These are phyloP conservation scores for Globisporangium nodosum DNA, from an alignment of 352 stramenopile genomes.

Conservation along the genomic window DNA sequence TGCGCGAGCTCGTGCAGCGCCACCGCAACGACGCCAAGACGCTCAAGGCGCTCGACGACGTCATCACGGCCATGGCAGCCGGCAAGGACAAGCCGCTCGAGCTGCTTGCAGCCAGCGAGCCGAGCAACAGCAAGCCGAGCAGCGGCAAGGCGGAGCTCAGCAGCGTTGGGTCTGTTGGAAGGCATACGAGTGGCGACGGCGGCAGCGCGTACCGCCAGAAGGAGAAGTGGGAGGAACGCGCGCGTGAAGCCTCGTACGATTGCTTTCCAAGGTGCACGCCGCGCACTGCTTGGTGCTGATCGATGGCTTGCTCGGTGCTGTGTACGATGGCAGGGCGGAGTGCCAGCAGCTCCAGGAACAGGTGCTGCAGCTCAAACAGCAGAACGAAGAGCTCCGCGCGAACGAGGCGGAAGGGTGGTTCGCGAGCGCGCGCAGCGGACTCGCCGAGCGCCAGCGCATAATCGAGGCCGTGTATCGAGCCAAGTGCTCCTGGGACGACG, in stretches of 20 bases:
- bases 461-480: conserved; percentile 46
- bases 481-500: conserved; percentile 49
- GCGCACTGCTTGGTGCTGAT: not conserved
- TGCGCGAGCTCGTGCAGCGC: conserved; percentile 59
- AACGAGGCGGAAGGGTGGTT: conserved; percentile 41
- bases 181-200: not conserved
- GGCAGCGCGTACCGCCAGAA: conserved; percentile 37
- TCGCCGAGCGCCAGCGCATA: conserved; percentile 46
- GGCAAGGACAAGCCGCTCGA: conserved; percentile 12
- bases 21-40: conserved; percentile 44
- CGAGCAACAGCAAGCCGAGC: not conserved
- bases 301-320: not conserved
- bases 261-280: not conserved
- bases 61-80: conserved; percentile 21
- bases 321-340: conserved; percentile 17
- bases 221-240: conserved; percentile 61
- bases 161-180: not conserved
- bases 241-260: conserved; percentile 36
- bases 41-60: conserved; percentile 50
- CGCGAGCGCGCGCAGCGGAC: conserved; percentile 24
- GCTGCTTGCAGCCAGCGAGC: not conserved
- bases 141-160: not conserved
- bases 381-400: conserved; percentile 24
- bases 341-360: conserved; percentile 48
- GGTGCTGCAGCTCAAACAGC: conserved; percentile 33